A percentile compares a stretch with the other conserved stretches of the same genome.
Evolutionary conservation across 768 basidiomycete species (phyloP).

Genomic region (Termitomyces sp.): DNA sequence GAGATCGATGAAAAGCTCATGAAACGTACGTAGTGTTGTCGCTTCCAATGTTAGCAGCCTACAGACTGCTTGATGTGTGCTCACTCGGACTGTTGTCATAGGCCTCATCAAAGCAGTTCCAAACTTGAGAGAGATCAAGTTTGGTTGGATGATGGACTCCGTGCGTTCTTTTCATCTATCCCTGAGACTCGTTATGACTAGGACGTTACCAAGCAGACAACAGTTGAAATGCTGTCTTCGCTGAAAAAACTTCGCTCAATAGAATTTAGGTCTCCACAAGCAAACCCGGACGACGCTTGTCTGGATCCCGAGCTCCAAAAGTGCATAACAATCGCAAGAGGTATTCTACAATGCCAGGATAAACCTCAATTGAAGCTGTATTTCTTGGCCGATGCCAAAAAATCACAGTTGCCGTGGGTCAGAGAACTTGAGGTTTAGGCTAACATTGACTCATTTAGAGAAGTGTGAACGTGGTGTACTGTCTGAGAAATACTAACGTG

Average conservation of each 20-base stretch:
- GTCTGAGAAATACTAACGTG: too few species aligned
- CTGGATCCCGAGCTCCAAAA: background rate
- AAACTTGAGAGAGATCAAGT: background rate
- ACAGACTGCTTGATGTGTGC: background rate
- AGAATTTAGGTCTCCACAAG: background rate
- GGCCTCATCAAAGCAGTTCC: background rate
- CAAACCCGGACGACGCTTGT: background rate
- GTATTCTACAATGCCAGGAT: background rate
- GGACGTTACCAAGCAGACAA: background rate
- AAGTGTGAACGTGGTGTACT: too few species aligned
- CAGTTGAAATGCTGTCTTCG: background rate
- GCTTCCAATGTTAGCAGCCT: background rate
- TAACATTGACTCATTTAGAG: too few species aligned
- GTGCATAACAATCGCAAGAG: background rate
- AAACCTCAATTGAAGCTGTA: background rate
- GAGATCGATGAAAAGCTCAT: background rate
- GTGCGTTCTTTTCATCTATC: background rate
- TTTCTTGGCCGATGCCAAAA: background rate
- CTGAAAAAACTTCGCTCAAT: background rate
- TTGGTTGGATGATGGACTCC: background rate
- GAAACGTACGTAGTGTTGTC: background rate
- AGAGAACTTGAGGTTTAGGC: background rate
- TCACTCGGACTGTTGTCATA: background rate
- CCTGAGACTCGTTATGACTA: background rate
- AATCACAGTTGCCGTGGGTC: background rate